Conservation (phyloP, 1,284 basidiomycete species). For the Moesziomyces globuligerus region DNA sequence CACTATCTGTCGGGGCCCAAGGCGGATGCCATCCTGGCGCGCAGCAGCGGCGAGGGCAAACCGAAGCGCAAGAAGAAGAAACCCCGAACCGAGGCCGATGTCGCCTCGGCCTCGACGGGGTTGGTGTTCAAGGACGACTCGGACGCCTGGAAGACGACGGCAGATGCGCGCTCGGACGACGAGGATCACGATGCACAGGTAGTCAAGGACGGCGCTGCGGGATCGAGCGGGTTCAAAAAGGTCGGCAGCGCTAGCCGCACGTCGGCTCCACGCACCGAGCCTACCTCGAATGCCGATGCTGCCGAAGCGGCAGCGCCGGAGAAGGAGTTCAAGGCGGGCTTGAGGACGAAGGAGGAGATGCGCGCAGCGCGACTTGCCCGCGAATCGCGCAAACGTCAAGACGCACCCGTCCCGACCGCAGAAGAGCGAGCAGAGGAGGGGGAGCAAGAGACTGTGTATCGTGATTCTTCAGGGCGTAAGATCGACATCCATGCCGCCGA, state of each 20-base stretch:
- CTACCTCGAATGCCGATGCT: not conserved
- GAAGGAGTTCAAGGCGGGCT: slow-evolving; percentile 39
- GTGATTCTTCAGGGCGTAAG: slow-evolving; percentile 85
- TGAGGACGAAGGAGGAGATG: slow-evolving; percentile 54
- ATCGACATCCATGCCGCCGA: slow-evolving; percentile 86
- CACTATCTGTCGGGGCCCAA: slow-evolving; percentile 96
- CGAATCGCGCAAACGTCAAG: slow-evolving; percentile 13
- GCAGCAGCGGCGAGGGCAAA: slow-evolving; percentile 71
- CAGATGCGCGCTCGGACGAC: slow-evolving; percentile 13
- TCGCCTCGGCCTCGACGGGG: slow-evolving; percentile 16
- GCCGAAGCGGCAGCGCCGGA: not conserved
- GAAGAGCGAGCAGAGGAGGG: slow-evolving; percentile 69
- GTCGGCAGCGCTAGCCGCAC: slow-evolving; percentile 4
- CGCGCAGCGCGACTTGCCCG: slow-evolving; percentile 40
- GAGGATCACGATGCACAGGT: slow-evolving; percentile 53
- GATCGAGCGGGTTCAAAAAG: slow-evolving; percentile 30
- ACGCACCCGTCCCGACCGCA: not conserved
- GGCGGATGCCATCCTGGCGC: slow-evolving; percentile 90
- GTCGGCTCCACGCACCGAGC: not conserved
- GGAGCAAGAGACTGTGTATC: slow-evolving; percentile 87
- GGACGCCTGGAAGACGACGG: slow-evolving; percentile 39
- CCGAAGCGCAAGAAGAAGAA: slow-evolving; percentile 78
- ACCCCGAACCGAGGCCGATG: slow-evolving; percentile 63
- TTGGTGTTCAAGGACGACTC: slow-evolving; percentile 56
- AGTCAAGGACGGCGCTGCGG: slow-evolving; percentile 2